Evolutionary conservation across 331 rosid species (phyloP), one percentile per base, ranked within the genome.

Genomic region (Telfairia occidentalis): DNA sequence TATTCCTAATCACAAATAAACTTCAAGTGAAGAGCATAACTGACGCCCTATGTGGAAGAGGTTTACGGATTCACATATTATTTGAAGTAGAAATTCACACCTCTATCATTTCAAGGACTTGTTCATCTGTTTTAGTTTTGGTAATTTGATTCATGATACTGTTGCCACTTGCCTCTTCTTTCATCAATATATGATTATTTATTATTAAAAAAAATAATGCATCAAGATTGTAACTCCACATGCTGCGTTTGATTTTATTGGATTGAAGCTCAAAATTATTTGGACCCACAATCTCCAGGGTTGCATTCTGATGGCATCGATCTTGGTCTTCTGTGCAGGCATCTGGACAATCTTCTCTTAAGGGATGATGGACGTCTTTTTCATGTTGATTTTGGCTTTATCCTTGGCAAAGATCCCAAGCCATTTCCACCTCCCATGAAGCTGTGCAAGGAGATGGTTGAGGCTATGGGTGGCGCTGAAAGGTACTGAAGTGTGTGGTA

Each of bases 391-490:
- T 95, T 95, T 81, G 99, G 97, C 77, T 95, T 95, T 85, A 95
- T 95, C 78, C 97, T 95, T 28, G 99, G 99, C n/a, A 87, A 90
- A 78, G 97, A 95, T 82, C 99, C 97, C 55, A 95, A 95, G 90
- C 99, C 97, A 45, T 95, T 95, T 86, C 99, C 97, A 50, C 99
- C 99, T 34, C 99, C 99, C 57, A 92, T 95, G 99, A 95, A 95
- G 87, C 97, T 95, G 63, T 95, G 99, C 87, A 95, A 92, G 86
- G 99, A 91, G 89, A 95, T 95, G 97, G 99, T 95, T 58, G 99
- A 92, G 88, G 99, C 99, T 50, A 95, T 95, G 99, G 99, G 99
- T 76, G 99, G 99, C 78, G 96, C 96, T 73, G 99, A 95, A 84
- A 92, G 99, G 99, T 95, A 81, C 7, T 42, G 10, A 26, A 43